Evolutionary conservation across 768 basidiomycete species (phyloP), one percentile per base, ranked within the genome.

Genomic region (Glaciozyma martinii): DNA sequence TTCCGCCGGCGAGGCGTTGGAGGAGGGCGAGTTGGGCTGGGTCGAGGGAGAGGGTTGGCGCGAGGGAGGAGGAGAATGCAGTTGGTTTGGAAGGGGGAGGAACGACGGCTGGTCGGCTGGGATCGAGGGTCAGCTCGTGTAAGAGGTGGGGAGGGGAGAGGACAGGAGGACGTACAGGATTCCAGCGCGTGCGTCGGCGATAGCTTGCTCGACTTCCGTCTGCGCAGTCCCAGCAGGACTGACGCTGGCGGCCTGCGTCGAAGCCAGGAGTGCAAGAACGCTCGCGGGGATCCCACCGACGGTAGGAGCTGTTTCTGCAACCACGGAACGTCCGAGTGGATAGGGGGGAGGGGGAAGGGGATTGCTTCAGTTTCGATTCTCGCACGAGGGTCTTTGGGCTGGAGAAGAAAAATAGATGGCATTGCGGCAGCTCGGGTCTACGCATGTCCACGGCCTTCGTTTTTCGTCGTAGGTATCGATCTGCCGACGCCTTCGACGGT

Each of bases 1-100:
- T 9, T 4, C n/a, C 18, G 16, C 25, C 42, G 40, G 40, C 42
- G 42, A 29, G 43, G 25, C 25, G 43, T 40, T 57, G 87, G 72
- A 91, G 78, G 70, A 88, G 78, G 56, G 86, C 84, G 61, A 90
- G 78, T 74, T 86, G 86, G 66, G 80, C 77, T 59, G 81, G 76
- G 67, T 83, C 82, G 71, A 83, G 72, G 12, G 19, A 2, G 56
- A 58, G n/a, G 10, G 13, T 42, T 0, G 55, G 47, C 19, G 43
- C 15, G 44, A 47, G 53, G 10, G 27, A 8, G 27, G 52, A 10
- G 19, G 54, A 49, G 37, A 42, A 15, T 8, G 52, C 7, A 19
- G 52, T 5, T 21, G 43, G 21, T 21, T 21, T 30, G 5, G 53
- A 6, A 44, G 23, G 40, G 18, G 15, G 18, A 12, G 32, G 23